Conservation (phyloP, 2,329 filamentous ascomycete genomes). For the Rachicladosporium sp. region DNA sequence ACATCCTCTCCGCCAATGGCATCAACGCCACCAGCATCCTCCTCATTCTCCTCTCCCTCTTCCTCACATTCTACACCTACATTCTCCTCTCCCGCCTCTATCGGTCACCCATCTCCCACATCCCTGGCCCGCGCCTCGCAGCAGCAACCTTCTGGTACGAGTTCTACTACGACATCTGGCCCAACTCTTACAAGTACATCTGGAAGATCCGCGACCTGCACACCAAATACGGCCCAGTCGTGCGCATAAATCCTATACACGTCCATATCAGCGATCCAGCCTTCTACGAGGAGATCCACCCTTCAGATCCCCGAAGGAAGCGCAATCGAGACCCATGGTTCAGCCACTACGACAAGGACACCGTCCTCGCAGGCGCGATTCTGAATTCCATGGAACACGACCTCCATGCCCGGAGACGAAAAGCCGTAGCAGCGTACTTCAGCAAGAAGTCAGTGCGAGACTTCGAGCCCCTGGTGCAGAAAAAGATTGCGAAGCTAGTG, state of each 20-base stretch:
- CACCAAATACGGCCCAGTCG: slow-evolving; percentile 32
- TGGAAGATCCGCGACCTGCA: slow-evolving; percentile 24
- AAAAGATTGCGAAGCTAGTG: not conserved
- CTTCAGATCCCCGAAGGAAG: not conserved
- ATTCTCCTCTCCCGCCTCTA: slow-evolving; percentile 20
- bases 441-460: slow-evolving; percentile 1
- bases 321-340: slow-evolving; percentile 2
- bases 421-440: slow-evolving; percentile 1
- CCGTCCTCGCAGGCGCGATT: too few species aligned
- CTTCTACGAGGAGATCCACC: slow-evolving; percentile 1
- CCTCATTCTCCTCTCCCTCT: too few species aligned
- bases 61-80: too few species aligned
- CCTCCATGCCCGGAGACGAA: not conserved
- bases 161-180: slow-evolving; percentile 14
- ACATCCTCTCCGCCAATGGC: too few species aligned
- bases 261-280: slow-evolving; percentile 1
- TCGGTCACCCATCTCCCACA: slow-evolving; percentile 21
- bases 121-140: slow-evolving; percentile 23
- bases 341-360: not conserved
- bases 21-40: too few species aligned
- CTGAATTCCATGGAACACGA: not conserved
- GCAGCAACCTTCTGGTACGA: slow-evolving; percentile 17
- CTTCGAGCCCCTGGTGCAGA: slow-evolving; percentile 1
- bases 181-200: slow-evolving; percentile 10
- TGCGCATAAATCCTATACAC: slow-evolving; percentile 37